phyloP scores from a whole-genome alignment of 2,329 filamentous ascomycete species.

The Aspergillus ustus region DNA sequence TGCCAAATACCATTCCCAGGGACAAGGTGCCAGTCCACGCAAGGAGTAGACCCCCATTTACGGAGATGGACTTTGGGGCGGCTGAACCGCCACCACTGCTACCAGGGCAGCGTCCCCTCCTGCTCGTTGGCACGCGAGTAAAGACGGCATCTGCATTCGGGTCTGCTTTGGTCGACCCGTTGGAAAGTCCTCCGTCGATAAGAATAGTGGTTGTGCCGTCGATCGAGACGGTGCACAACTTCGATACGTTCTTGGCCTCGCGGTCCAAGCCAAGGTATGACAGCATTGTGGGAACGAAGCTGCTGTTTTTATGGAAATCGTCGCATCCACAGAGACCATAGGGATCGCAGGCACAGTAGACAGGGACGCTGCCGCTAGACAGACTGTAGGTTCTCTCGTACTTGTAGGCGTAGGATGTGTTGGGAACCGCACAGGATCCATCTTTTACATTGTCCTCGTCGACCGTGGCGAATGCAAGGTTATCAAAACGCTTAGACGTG shows the following conservation, averaged over 20 bases:
- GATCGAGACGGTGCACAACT: slow-evolving; percentile 2
- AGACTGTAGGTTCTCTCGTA: neutral
- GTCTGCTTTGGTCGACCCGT: slow-evolving; percentile 16
- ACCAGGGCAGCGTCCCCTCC: no score
- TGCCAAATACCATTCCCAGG: neutral
- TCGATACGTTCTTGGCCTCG: neutral
- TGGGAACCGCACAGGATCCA: neutral
- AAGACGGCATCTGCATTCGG: neutral
- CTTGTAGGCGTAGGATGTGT: slow-evolving; percentile 5
- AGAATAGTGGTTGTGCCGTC: slow-evolving; percentile 1
- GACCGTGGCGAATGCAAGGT: neutral
- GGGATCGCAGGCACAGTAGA: slow-evolving; percentile 13
- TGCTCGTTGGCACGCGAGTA: neutral
- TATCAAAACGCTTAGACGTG: neutral
- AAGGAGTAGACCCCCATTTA: neutral
- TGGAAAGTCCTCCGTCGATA: slow-evolving; percentile 9
- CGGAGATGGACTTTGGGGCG: no score
- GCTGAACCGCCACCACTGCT: no score
- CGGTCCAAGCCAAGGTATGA: neutral
- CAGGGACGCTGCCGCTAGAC: neutral
- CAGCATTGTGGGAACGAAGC: slow-evolving; percentile 10
- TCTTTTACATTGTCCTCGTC: neutral
- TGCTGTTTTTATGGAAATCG: slow-evolving; percentile 4
- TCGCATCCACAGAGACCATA: slow-evolving; percentile 13
- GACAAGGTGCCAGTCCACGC: neutral